Base-by-base conservation (phyloP, 2,329 filamentous ascomycete species). In the Arthrobotrys pseudoclavata region DNA sequence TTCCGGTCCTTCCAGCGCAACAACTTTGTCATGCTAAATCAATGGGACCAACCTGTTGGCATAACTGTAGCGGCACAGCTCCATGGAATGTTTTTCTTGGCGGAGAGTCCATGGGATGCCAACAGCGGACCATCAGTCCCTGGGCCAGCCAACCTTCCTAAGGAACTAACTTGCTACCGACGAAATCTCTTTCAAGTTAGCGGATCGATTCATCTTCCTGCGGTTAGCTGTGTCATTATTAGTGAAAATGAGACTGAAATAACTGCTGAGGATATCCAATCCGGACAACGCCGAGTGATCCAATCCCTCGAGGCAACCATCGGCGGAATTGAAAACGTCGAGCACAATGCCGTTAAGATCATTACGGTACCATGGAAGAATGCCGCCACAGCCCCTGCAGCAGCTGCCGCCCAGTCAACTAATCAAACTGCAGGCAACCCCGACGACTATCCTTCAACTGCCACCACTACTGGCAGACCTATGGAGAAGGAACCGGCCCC, bases 351-450 rank as follows among this genome's bases (percentile, higher is more conserved):
- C 0, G 93, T 97, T 50, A 95, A 96, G 81, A 90, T 98, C 79
- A 97, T 98, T 79, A 96, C 96, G 6, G 97, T 98, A 76, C 95
- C 95, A 0, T 98, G 95, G 95, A 98, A 98, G 86, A 97, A 76
- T 94, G 1, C 94, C 94, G 0, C 92, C 92, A 29, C 92, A 92
- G 62, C 92, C 91, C 84, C 89, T 90, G 34, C 29, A 18, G 18
- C 34, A n/a, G 2, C 87, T 89, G n/a, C 89, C 91, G 79, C 86
- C 13, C 66, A 69, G 24, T 10, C 72, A 7, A 34, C 72, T 15
- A 52, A 61, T 34, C 29, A 60, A 12, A 31, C 53, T 20, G 20
- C 70, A 5, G 22, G 48, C 34, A 45, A 60, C 22, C 48, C 40
- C 18, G 72, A 76, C 22, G 72, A 76, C 7, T 70, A 76, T 31